A percentile compares a stretch with the other conserved stretches of the same genome.
Conservation (phyloP, 2,329 filamentous ascomycete genomes). For the Alternaria panax region DNA sequence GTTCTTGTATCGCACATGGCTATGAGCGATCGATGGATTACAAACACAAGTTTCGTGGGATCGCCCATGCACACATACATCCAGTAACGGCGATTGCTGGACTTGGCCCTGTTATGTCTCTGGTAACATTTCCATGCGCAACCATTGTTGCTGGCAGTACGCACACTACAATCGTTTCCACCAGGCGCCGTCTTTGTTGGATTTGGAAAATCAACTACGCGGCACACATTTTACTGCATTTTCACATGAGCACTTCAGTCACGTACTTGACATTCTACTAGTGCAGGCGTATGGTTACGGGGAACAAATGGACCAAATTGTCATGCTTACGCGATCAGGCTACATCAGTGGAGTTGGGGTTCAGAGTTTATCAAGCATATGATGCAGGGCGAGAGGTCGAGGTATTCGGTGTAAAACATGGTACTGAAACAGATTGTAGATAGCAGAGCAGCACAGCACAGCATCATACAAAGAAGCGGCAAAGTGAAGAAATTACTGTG, state of each 20-base stretch:
- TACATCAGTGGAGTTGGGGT: slow-evolving; percentile 5
- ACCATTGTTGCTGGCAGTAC: not conserved
- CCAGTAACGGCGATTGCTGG: slow-evolving; percentile 2
- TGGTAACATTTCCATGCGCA: not conserved
- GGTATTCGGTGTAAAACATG: not conserved
- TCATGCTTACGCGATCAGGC: slow-evolving; percentile 1
- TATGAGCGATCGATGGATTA: slow-evolving; percentile 10
- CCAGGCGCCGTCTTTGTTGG: not conserved
- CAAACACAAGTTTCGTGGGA: slow-evolving; percentile 26
- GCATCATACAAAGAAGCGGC: slow-evolving; percentile 1
- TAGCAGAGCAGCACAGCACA: not conserved
- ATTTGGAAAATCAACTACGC: not conserved
- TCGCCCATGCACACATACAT: slow-evolving; percentile 16
- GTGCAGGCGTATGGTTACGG: not conserved
- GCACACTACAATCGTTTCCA: not conserved
- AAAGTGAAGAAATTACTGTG: not conserved
- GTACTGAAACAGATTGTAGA: slow-evolving; percentile 8
- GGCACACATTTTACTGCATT: not conserved
- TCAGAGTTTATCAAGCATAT: slow-evolving; percentile 7
- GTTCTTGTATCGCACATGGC: slow-evolving; percentile 4
- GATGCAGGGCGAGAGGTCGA: not conserved
- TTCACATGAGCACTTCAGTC: not conserved
- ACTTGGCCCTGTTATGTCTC: not conserved
- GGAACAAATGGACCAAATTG: slow-evolving; percentile 5
- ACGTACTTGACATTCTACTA: slow-evolving; percentile 1